Percentiles rank a stretch among this genome's conserved stretches.
These are phyloP conservation scores for Exsudoporus floridanus DNA, from an alignment of 1,284 basidiomycete species.

Conservation along the genomic window DNA sequence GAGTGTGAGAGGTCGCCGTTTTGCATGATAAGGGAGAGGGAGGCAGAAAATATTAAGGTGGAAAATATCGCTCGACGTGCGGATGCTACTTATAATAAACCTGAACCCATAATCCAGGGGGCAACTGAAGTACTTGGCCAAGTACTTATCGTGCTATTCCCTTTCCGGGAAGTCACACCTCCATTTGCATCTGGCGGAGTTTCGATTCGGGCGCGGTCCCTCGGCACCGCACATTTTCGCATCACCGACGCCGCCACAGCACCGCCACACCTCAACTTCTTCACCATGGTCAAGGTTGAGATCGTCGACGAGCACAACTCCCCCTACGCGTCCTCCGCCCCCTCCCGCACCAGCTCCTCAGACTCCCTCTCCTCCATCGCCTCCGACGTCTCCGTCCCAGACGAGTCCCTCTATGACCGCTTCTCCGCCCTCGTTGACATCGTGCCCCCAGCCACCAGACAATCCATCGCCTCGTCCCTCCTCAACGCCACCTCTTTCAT, in stretches of 20 bases:
- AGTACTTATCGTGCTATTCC: slow-evolving; percentile 30
- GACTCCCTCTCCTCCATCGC: slow-evolving; percentile 74
- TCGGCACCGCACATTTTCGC: slow-evolving; percentile 29
- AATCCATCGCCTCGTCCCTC: slow-evolving; percentile 64
- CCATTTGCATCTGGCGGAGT: slow-evolving; percentile 24
- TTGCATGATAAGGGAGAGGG: slow-evolving; percentile 39
- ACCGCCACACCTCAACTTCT: slow-evolving; percentile 18
- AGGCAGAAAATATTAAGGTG: slow-evolving; percentile 30
- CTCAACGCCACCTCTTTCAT: slow-evolving; percentile 62
- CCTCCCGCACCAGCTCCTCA: slow-evolving; percentile 65
- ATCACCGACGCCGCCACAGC: slow-evolving; percentile 23
- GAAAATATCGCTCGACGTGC: slow-evolving; percentile 21
- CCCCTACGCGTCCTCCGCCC: slow-evolving; percentile 66
- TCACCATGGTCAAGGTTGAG: slow-evolving; percentile 78
- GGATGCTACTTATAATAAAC: slow-evolving; percentile 33
- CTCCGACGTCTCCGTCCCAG: slow-evolving; percentile 56
- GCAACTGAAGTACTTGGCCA: slow-evolving; percentile 24
- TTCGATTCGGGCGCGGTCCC: slow-evolving; percentile 16
- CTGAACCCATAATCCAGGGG: slow-evolving; percentile 20
- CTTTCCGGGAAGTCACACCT: slow-evolving; percentile 4
- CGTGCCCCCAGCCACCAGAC: slow-evolving; percentile 86
- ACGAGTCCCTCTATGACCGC: slow-evolving; percentile 89
- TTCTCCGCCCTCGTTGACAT: slow-evolving; percentile 93
- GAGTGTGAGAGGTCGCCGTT: slow-evolving; percentile 34
- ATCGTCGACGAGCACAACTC: slow-evolving; percentile 77